A percentile compares a stretch with the other conserved stretches of the same genome.
Evolutionary conservation across 1,284 basidiomycete genomes (phyloP).

Genomic region (Ganoderma resinaceum): DNA sequence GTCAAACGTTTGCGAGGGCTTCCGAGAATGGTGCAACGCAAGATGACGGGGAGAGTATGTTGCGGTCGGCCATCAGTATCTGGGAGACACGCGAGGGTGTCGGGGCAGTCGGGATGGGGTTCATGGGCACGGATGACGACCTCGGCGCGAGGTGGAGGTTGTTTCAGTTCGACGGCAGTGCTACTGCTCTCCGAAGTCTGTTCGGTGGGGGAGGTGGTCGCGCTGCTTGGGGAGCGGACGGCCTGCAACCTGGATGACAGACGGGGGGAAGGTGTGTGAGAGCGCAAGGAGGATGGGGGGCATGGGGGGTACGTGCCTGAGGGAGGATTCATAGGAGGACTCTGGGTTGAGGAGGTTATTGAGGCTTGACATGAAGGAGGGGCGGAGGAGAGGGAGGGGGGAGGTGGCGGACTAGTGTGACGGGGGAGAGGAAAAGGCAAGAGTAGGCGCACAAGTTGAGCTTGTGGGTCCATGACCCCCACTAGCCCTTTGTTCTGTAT

Average conservation of each 20-base stretch:
- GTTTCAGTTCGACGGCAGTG: slow-evolving; percentile 37
- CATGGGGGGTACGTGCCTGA: slow-evolving; percentile 34
- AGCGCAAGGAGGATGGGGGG: slow-evolving; percentile 13
- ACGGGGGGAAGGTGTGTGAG: slow-evolving; percentile 18
- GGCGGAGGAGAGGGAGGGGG: slow-evolving; percentile 26
- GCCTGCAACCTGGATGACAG: slow-evolving; percentile 29
- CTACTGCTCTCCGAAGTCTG: slow-evolving; percentile 26
- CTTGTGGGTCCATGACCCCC: slow-evolving; percentile 46
- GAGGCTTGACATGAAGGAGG: slow-evolving; percentile 41
- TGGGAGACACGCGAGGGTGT: slow-evolving; percentile 76
- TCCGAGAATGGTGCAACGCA: slow-evolving; percentile 81
- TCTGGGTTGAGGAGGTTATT: slow-evolving; percentile 47
- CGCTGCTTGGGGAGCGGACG: slow-evolving; percentile 33
- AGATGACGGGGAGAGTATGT: slow-evolving; percentile 81
- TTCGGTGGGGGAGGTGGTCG: slow-evolving; percentile 30
- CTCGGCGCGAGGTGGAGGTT: slow-evolving; percentile 34
- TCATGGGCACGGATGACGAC: slow-evolving; percentile 37
- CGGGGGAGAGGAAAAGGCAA: slow-evolving; percentile 40
- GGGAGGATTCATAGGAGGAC: slow-evolving; percentile 33
- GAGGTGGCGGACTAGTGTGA: slow-evolving; percentile 30
- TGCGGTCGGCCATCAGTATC: slow-evolving; percentile 79
- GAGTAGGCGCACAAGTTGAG: slow-evolving; percentile 42
- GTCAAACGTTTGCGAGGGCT: slow-evolving; percentile 77
- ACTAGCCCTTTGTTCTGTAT: slow-evolving; percentile 40
- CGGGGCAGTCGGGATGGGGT: slow-evolving; percentile 75